These are phyloP conservation scores for Martiniozyma abietophila DNA, from an alignment of 805 yeast genomes.

Conservation along the genomic window DNA sequence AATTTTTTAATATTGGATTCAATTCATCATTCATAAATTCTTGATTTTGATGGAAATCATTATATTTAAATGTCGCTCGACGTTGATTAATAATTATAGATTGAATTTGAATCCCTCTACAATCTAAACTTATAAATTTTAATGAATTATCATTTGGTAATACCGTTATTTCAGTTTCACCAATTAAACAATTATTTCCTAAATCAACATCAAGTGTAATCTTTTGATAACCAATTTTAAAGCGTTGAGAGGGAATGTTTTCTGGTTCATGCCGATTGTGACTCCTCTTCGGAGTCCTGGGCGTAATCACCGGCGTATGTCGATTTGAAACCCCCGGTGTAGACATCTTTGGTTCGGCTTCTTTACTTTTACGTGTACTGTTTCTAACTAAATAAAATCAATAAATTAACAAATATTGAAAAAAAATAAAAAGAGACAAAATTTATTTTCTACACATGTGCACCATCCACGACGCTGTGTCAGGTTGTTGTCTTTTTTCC, in stretches of 20 bases:
- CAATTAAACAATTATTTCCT: conserved; percentile 45
- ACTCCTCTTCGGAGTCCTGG: conserved; percentile 15
- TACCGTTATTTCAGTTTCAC: conserved; percentile 76
- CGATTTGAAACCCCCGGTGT: no score
- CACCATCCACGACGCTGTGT: no score
- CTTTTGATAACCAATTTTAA: conserved; percentile 77
- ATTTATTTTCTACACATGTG: no score
- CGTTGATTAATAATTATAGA: conserved; percentile 58
- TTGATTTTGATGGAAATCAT: conserved; percentile 37
- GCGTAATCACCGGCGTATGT: conserved; percentile 13
- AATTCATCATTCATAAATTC: conserved; percentile 26
- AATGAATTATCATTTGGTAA: conserved; percentile 58
- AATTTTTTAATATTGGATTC: conserved; percentile 25
- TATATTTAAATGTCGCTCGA: conserved; percentile 43
- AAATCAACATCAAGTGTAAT: conserved; percentile 75
- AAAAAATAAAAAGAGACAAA: no score
- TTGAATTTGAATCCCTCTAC: conserved; percentile 61
- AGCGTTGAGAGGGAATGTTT: conserved; percentile 31
- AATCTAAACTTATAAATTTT: conserved; percentile 60
- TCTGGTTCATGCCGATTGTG: conserved; percentile 20
- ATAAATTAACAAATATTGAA: no score
- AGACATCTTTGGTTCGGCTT: no score
- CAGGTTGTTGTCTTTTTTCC: no score
- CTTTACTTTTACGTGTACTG: no score
- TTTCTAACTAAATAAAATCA: no score